Evolutionary conservation across 768 basidiomycete genomes (phyloP), one percentile per base, ranked within the genome.

Genomic region (Naganishia friedmannii): DNA sequence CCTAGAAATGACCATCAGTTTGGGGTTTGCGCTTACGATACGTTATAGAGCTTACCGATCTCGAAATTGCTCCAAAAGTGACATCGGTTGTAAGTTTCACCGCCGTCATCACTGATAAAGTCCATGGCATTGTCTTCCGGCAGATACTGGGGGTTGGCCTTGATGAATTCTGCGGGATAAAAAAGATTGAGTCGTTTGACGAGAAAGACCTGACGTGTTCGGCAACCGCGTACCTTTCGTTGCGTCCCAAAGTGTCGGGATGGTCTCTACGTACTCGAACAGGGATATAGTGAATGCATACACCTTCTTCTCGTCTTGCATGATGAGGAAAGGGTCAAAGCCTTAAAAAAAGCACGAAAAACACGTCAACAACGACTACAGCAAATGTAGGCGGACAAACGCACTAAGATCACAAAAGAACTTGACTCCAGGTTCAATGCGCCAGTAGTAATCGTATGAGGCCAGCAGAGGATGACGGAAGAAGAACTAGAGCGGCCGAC

Each of bases 51-150:
- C 56, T 23, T 32, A 6, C 85, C 93, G 70, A 96, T 95, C 79
- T 95, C 93, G 75, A 95, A 95, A 80, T 93, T 96, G 74, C 88
- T 90, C 92, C 92, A 93, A 83, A 91, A 90, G 76, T 90, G 89
- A 76, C 90, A 92, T 67, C 86, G 84, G 77, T 90, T 91, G 78
- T 91, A 91, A 0, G 85, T 86, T 68, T 85, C 79, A 17, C 90
- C 90, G 3, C 85, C 86, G 75, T 93, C 85, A 58, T 90, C 86
- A n/a, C 88, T 89, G 57, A 95, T 74, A 78, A 90, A 93, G 17
- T 76, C 76, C 85, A 92, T 86, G 0, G 88, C 84, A 76, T 92
- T 93, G 51, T 89, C 83, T 45, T 84, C 78, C 29, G 86, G 82
- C 34, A 92, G 73, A 71, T 87, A 84, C 66, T 87, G 82, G 0